Evolutionary conservation across 306 rosid species (phyloP).

Genomic region (Erythrophleum fordii): DNA sequence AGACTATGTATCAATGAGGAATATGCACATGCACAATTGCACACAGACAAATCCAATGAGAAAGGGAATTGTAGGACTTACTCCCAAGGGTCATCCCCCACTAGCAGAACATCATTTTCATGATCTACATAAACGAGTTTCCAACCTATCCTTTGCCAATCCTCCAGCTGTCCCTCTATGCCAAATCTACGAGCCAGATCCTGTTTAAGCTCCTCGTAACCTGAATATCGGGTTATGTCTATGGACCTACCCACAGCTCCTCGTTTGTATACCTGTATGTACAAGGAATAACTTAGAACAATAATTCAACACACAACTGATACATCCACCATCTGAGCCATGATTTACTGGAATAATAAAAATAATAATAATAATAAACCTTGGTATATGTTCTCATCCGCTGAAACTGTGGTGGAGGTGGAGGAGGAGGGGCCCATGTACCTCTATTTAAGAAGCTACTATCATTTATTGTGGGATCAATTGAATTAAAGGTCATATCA

Average conservation of each 20-base stretch:
- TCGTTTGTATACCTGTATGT: constrained; percentile 82
- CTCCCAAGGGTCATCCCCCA: constrained; percentile 99
- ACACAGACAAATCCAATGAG: constrained; percentile 2
- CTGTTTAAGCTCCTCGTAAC: constrained; percentile 87
- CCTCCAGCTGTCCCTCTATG: constrained; percentile 94
- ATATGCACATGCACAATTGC: not conserved
- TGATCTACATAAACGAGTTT: constrained; percentile 96
- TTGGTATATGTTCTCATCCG: constrained; percentile 94
- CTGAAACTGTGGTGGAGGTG: constrained; percentile 72
- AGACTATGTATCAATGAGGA: not conserved
- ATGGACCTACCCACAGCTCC: constrained; percentile 99
- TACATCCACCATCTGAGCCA: not conserved
- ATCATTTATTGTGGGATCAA: constrained; percentile 81
- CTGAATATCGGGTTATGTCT: constrained; percentile 81
- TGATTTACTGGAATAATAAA: not conserved
- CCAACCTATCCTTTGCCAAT: constrained; percentile 89
- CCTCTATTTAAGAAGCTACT: constrained; percentile 68
- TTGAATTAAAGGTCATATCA: constrained; percentile 83
- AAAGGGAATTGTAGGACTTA: constrained; percentile 47
- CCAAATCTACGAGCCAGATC: constrained; percentile 95
- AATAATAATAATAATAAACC: constrained; percentile 46
- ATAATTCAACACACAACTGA: not conserved
- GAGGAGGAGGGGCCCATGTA: constrained; percentile 78
- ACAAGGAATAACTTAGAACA: constrained; percentile 34
- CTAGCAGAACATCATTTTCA: constrained; percentile 84